These are phyloP conservation scores for Cephalotrichum gorgonifer DNA, from an alignment of 2,329 filamentous ascomycete genomes.

Conservation along the genomic window DNA sequence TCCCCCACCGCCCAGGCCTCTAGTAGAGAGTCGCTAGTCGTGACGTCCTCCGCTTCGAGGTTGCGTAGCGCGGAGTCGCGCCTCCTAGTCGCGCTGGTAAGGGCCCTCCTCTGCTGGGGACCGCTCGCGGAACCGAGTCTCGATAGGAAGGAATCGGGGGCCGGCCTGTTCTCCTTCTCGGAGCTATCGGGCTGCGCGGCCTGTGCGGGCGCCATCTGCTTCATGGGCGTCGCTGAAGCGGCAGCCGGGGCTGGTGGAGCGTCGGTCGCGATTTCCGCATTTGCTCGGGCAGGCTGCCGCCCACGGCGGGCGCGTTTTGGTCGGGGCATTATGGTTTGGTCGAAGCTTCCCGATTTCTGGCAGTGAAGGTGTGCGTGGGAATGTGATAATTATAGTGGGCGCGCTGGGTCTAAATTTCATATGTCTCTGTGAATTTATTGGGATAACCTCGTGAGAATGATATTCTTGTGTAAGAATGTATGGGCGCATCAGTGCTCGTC, in stretches of 20 bases:
- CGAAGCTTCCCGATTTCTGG: neutral
- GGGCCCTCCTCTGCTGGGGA: neutral
- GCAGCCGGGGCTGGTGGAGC: constrained; percentile 2
- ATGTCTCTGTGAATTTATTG: neutral
- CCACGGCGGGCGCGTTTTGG: constrained; percentile 17
- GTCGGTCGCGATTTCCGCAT: neutral
- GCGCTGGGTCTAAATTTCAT: neutral
- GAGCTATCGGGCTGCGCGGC: constrained; percentile 11
- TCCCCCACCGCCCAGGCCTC: neutral
- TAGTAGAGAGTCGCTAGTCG: constrained; percentile 8
- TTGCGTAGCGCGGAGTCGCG: constrained; percentile 26
- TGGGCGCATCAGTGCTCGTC: neutral
- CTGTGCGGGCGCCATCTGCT: constrained; percentile 8
- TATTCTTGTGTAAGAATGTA: neutral
- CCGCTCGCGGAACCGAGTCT: constrained; percentile 8
- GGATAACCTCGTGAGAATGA: neutral
- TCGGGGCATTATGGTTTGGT: constrained; percentile 19
- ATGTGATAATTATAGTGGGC: neutral
- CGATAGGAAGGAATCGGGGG: constrained; percentile 13
- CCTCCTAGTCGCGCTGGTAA: constrained; percentile 7
- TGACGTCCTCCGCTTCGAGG: constrained; percentile 23
- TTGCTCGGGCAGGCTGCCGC: neutral
- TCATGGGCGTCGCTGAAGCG: constrained; percentile 13
- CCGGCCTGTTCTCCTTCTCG: constrained; percentile 5
- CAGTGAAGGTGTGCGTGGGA: neutral